phyloP scores from a whole-genome alignment of 2,329 filamentous ascomycete species.

The Knoxdaviesia capensis region DNA sequence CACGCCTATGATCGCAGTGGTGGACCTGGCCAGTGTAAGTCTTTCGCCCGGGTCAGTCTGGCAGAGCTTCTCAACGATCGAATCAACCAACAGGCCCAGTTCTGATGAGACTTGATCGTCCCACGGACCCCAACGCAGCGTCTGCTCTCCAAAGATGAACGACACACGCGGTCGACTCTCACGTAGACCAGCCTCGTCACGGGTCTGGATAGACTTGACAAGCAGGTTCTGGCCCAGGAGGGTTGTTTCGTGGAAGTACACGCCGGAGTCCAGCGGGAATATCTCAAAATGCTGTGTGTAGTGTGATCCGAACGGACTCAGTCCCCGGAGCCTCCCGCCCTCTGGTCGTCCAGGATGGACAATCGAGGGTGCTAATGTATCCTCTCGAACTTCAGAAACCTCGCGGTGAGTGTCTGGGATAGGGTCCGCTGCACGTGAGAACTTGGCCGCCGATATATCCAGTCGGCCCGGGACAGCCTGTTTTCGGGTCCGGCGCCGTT shows the following conservation, averaged over 20 bases:
- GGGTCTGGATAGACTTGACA: conserved; percentile 14
- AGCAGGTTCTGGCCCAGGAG: conserved; percentile 34
- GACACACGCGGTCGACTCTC: conserved; percentile 14
- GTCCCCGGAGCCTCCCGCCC: conserved; percentile 20
- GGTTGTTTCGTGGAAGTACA: conserved; percentile 40
- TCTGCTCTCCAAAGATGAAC: conserved; percentile 26
- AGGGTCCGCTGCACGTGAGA: conserved; percentile 31
- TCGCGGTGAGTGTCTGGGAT: conserved; percentile 10
- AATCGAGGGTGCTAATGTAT: not conserved
- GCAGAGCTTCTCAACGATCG: conserved; percentile 26
- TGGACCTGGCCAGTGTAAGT: not conserved
- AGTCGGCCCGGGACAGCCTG: conserved; percentile 19
- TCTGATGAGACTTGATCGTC: conserved; percentile 38
- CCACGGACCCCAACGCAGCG: conserved; percentile 35
- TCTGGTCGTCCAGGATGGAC: conserved; percentile 3
- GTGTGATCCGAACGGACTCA: conserved; percentile 38
- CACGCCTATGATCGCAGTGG: conserved; percentile 11
- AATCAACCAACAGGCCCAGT: conserved; percentile 39
- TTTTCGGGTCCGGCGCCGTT: conserved; percentile 19
- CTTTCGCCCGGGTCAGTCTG: conserved; percentile 4
- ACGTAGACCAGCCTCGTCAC: conserved; percentile 11
- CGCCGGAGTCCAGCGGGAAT: conserved; percentile 32
- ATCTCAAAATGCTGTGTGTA: conserved; percentile 44
- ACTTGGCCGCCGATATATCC: conserved; percentile 30
- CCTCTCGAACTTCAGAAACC: conserved; percentile 3